Conservation (phyloP, 768 basidiomycete species). For the Leccinum uliginosum region DNA sequence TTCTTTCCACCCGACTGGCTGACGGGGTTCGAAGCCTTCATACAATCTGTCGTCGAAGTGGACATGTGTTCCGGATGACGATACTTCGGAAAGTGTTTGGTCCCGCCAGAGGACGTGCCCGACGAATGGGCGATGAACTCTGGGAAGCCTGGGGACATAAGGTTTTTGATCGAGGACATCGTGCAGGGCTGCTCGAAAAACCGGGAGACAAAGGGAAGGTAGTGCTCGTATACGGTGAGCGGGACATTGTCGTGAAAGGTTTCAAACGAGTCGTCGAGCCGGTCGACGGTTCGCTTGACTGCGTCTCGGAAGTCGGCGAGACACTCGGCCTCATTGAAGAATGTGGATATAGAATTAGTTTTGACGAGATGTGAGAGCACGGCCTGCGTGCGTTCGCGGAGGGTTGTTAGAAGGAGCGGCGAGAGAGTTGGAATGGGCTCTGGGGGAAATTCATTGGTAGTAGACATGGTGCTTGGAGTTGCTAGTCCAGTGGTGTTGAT, state of each 20-base stretch:
- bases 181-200: constrained; percentile 20
- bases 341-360: constrained; percentile 16
- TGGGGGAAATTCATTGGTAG: constrained; percentile 11
- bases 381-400: constrained; percentile 17
- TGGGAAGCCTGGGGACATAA: constrained; percentile 21
- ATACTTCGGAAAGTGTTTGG: constrained; percentile 19
- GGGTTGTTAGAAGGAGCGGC: constrained; percentile 9
- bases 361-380: constrained; percentile 22
- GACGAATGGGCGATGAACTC: constrained; percentile 22
- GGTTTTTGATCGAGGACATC: constrained; percentile 14
- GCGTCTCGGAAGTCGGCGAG: constrained; percentile 14
- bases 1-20: constrained; percentile 13
- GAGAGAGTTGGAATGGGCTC: constrained; percentile 13
- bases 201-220: constrained; percentile 19
- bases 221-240: constrained; percentile 14
- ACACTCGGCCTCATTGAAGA: constrained; percentile 12
- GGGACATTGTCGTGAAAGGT: constrained; percentile 15
- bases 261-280: constrained; percentile 1
- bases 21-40: constrained; percentile 11
- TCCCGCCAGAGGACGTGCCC: constrained; percentile 13
- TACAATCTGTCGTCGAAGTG: constrained; percentile 5
- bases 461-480: constrained; percentile 5
- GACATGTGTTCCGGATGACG: constrained; percentile 21
- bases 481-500: not conserved
- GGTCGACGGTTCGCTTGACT: not conserved